Base-by-base conservation (phyloP, 129 eudicot species). In the Flaveria linearis region DNA sequence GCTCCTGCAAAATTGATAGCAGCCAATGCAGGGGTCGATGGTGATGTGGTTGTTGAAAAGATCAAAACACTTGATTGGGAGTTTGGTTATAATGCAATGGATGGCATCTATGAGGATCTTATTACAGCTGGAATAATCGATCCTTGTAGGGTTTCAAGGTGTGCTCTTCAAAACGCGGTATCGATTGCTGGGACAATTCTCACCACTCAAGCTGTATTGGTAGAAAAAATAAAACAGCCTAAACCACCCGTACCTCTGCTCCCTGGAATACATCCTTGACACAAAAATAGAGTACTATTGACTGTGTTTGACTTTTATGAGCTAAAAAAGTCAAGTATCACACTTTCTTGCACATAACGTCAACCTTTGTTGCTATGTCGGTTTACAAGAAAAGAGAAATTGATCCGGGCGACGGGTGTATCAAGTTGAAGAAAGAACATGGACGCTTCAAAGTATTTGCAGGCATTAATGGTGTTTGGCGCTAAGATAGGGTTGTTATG, bases 1-100 rank as follows among this genome's bases (percentile, higher is more conserved):
- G 97, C 96, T 50, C 97, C 99, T 69, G 82, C 99, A 72, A 89
- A 79, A 79, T 62, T 79, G 74, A 95, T 91, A 71, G 97, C 99
- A 71, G 78, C 74, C 3, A 95, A 91, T 77, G 99, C 95, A 56
- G 99, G 99, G 65, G 90, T 86, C 1, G 97, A 95, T 68, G 99
- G 99, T 2, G 86, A 47, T 70, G 85, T 86, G 36, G 88, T 91
- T 18, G 86, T 91, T 62, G 99, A 91, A 61, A 95, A 84, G 63
- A 78, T 91, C 30, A 76, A 75, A 78, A 58, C 52, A 42, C 81
- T 82, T 49, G 89, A 80, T 12, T 95, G 94, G 90, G 72, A 84
- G 39, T 67, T 77, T 45, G 99, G 97, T 10, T 95, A 89, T 79
- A 95, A 95, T 73, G 99, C 96, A 80, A 84, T 91, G 97, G 83